Percentiles rank a stretch among this genome's conserved stretches.
These are phyloP conservation scores for Fusarium metavorans DNA, from an alignment of 2,329 filamentous ascomycete genomes.

Conservation along the genomic window DNA sequence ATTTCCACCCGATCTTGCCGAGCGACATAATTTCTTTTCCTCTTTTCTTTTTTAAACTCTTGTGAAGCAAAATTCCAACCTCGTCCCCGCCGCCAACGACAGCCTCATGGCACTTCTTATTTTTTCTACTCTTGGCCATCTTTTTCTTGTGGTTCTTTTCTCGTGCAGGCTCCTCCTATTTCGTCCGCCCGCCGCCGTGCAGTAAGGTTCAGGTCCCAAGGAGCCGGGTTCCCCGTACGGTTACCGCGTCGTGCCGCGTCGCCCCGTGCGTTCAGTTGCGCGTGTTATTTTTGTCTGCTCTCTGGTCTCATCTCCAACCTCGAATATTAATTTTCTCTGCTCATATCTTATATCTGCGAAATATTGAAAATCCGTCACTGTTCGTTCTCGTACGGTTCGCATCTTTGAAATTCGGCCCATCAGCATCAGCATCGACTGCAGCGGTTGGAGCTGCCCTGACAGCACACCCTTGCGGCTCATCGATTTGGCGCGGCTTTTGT, in stretches of 20 bases:
- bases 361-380: not conserved
- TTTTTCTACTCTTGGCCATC: not conserved
- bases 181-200: not conserved
- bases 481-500: conserved; percentile 29
- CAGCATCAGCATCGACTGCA: conserved; percentile 5
- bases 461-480: conserved; percentile 15
- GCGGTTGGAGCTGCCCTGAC: conserved; percentile 29
- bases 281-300: conserved; percentile 13
- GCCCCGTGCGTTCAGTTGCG: conserved; percentile 15
- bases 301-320: conserved; percentile 2
- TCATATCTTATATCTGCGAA: not conserved
- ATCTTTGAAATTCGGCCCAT: not conserved
- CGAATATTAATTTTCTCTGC: not conserved
- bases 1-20: conserved; percentile 35
- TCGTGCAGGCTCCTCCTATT: not conserved
- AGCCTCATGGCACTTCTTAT: conserved; percentile 22
- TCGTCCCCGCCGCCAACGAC: conserved; percentile 18
- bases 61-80: conserved; percentile 21
- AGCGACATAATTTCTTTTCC: conserved; percentile 17
- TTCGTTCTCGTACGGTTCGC: conserved; percentile 2
- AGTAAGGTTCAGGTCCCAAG: conserved; percentile 8
- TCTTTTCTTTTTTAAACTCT: conserved; percentile 17
- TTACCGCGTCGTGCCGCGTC: conserved; percentile 34
- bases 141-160: not conserved
- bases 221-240: conserved; percentile 17